phyloP scores from a whole-genome alignment of 2,329 filamentous ascomycete species.

The Emmonsia crescens region DNA sequence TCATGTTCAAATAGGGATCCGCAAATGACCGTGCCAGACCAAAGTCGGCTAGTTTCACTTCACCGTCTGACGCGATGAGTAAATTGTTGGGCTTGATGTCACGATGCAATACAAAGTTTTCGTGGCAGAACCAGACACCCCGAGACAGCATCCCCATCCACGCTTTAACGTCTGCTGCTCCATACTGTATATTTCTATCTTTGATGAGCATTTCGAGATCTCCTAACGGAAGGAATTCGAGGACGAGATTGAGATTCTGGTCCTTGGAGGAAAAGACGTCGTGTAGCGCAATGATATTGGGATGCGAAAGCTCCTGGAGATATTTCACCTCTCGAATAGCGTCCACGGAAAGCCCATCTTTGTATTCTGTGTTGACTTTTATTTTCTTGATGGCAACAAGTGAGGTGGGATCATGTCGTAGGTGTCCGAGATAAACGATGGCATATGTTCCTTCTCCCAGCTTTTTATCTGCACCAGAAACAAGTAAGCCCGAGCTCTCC shows the following conservation, averaged over 20 bases:
- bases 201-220: conserved; percentile 92
- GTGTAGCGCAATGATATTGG: conserved; percentile 87
- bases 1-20: conserved; percentile 83
- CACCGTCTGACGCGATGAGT: conserved; percentile 82
- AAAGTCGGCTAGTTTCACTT: conserved; percentile 95
- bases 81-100: conserved; percentile 99
- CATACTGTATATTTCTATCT: conserved; percentile 73
- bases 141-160: conserved; percentile 98
- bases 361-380: conserved; percentile 51
- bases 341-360: conserved; percentile 86
- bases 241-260: conserved; percentile 89
- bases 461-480: conserved; percentile 55
- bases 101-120: conserved; percentile 84
- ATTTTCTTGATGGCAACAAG: conserved; percentile 60
- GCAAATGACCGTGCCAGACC: conserved; percentile 83
- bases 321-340: conserved; percentile 93
- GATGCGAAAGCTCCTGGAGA: conserved; percentile 84
- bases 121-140: conserved; percentile 93
- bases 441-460: conserved; percentile 96
- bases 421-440: conserved; percentile 81
- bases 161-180: conserved; percentile 82
- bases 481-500: neutral
- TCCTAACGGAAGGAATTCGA: conserved; percentile 87
- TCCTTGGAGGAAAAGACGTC: conserved; percentile 93
- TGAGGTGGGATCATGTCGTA: conserved; percentile 57